Conservation (phyloP, 2,329 filamentous ascomycete species). For the Colletotrichum gloeosporioides region DNA sequence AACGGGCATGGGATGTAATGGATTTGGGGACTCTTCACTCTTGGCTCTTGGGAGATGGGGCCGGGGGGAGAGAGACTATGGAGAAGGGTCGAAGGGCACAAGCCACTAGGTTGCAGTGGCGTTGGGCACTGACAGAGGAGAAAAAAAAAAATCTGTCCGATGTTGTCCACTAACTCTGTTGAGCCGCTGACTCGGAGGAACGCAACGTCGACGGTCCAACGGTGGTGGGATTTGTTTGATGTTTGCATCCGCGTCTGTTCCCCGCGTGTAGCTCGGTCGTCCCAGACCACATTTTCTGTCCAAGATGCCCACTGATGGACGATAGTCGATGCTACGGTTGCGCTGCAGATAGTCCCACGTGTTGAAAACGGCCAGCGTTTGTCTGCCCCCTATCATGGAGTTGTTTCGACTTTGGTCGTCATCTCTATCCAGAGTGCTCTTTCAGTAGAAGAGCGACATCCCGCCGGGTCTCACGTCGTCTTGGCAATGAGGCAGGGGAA, state of each 20-base stretch:
- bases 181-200: constrained; percentile 11
- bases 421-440: not conserved
- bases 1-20: not conserved
- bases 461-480: not conserved
- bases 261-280: not conserved
- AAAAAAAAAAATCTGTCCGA: not conserved
- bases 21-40: not conserved
- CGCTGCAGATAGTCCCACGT: not conserved
- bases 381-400: not conserved
- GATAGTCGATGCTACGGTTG: not conserved
- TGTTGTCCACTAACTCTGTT: not conserved
- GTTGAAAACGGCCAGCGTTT: not conserved
- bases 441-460: not conserved
- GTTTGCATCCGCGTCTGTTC: not conserved
- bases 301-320: not conserved
- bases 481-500: not conserved
- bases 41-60: not conserved
- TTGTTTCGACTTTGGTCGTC: not conserved
- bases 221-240: constrained; percentile 7
- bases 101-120: constrained; percentile 4
- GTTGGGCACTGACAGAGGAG: not conserved
- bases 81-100: not conserved
- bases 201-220: not conserved
- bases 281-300: not conserved
- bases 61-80: not conserved